Base-by-base conservation (phyloP, 345 rosid species). In the Citrus medica region DNA sequence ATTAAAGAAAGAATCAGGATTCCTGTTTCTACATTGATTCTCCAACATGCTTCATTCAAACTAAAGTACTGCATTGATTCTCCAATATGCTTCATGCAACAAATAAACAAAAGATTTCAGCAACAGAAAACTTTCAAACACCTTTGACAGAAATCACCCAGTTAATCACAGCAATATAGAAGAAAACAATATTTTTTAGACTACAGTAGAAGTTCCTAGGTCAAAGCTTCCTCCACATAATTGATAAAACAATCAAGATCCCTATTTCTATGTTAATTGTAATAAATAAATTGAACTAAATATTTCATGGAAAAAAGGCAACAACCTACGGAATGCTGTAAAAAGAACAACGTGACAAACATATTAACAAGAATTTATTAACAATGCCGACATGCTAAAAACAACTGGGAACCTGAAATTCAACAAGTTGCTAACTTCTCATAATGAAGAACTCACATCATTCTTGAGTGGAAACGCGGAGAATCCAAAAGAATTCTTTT, bases 31-130 rank as follows among this genome's bases (percentile, higher is more conserved):
- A 22, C 32, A 33, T 35, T 56, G 59, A 19, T 58, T 58, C 32
- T 13, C 76, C 76, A 7, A 13, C 14, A 14, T 19, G 14, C n/a
- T 40, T 68, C 17, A 24, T 40, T 68, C 33, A 42, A 42, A 42
- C n/a, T 27, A 35, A 73, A 24, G 22, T 58, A 65, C 48, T 42
- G 37, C 65, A 73, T 73, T n/a, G 59, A 73, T 56, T 73, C 51
- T 58, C 24, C 66, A 13, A 37, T 3, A 22, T 13, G 38, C 61
- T 14, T 46, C 16, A 1, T 38, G 30, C 1, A 59, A 2, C 38
- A 37, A 67, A 13, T 12, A 46, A 30, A 63, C 67, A 16, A 16
- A 27, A 63, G 67, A 63, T 30, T 63, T 63, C 9, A 63, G 67
- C 2, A 63, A 63, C 32, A 14, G 22, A 28, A 63, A 63, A 28